phyloP scores from a whole-genome alignment of 2,329 filamentous ascomycete genomes.

The Colletotrichum sp. region DNA sequence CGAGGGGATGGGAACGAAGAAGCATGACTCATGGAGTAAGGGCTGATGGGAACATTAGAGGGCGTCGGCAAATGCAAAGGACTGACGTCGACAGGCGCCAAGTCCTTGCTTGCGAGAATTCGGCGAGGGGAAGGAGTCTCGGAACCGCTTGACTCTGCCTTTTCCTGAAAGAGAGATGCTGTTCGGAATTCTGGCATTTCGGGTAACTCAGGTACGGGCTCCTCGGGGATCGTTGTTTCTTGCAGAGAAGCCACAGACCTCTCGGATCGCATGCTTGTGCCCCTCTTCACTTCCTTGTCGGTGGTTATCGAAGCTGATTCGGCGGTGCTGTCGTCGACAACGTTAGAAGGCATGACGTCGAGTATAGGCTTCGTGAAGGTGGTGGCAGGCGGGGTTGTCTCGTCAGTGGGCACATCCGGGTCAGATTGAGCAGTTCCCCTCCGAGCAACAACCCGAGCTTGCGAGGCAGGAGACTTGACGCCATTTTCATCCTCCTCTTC shows the following conservation, averaged over 20 bases:
- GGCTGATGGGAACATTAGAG: constrained; percentile 60
- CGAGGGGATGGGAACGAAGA: constrained; percentile 75
- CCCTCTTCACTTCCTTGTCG: constrained; percentile 41
- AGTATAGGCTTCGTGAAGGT: constrained; percentile 24
- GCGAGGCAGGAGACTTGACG: constrained; percentile 28
- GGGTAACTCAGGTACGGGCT: constrained; percentile 38
- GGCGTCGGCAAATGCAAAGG: constrained; percentile 49
- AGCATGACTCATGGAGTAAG: constrained; percentile 67
- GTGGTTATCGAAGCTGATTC: constrained; percentile 50
- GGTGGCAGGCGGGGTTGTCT: constrained; percentile 37
- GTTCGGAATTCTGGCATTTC: constrained; percentile 43
- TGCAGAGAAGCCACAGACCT: constrained; percentile 55
- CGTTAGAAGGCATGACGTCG: constrained; percentile 7
- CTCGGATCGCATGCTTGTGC: constrained; percentile 49
- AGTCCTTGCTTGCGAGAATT: constrained; percentile 45
- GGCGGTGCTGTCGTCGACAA: background rate
- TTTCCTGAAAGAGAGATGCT: constrained; percentile 36
- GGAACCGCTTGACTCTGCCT: constrained; percentile 42
- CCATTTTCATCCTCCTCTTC: constrained; percentile 68
- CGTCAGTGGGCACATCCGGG: constrained; percentile 24
- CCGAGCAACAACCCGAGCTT: background rate
- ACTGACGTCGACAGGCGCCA: constrained; percentile 55
- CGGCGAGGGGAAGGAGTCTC: constrained; percentile 51
- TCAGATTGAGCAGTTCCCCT: background rate
- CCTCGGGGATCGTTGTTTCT: constrained; percentile 56